Conservation (phyloP, 352 stramenopile species). For the Globisporangium uncinulatum region DNA sequence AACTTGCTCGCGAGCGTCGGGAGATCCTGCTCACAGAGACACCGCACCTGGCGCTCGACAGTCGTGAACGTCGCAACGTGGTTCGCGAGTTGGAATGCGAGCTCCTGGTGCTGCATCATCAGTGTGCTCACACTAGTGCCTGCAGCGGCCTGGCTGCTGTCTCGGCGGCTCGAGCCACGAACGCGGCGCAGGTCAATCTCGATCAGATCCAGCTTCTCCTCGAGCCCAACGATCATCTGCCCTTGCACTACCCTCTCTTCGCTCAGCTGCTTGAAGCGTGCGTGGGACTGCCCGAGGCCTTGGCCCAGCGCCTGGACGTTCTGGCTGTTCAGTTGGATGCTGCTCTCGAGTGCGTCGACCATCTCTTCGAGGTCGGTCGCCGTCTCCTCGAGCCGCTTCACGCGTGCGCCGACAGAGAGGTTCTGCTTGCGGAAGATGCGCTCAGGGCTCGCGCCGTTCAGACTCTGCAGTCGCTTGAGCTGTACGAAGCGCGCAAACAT, state of each 20-base stretch:
- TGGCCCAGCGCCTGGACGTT: slow-evolving; percentile 33
- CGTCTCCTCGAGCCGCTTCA: slow-evolving; percentile 55
- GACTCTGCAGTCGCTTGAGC: slow-evolving; percentile 41
- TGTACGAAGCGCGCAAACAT: slow-evolving; percentile 53
- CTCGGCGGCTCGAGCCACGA: slow-evolving; percentile 28
- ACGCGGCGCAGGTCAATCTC: slow-evolving; percentile 51
- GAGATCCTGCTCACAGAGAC: slow-evolving; percentile 34
- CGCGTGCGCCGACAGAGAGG: slow-evolving; percentile 55
- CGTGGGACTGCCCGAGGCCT: slow-evolving; percentile 28
- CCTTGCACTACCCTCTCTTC: slow-evolving; percentile 32
- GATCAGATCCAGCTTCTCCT: slow-evolving; percentile 51
- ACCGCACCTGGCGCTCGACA: slow-evolving; percentile 21
- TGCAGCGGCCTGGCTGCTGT: slow-evolving; percentile 21
- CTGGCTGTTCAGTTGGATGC: slow-evolving; percentile 29
- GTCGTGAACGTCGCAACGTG: slow-evolving; percentile 25
- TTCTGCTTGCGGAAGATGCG: slow-evolving; percentile 54
- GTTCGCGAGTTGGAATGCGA: slow-evolving; percentile 22
- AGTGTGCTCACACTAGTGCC: slow-evolving; percentile 20
- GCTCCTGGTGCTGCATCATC: slow-evolving; percentile 23
- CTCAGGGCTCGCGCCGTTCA: slow-evolving; percentile 45
- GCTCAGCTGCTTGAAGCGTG: slow-evolving; percentile 37
- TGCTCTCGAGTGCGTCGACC: slow-evolving; percentile 38
- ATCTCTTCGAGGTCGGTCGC: slow-evolving; percentile 40
- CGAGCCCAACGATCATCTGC: slow-evolving; percentile 37
- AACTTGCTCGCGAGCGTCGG: slow-evolving; percentile 31